phyloP scores from a whole-genome alignment of 2,329 filamentous ascomycete genomes.

The Plenodomus tracheiphilus region DNA sequence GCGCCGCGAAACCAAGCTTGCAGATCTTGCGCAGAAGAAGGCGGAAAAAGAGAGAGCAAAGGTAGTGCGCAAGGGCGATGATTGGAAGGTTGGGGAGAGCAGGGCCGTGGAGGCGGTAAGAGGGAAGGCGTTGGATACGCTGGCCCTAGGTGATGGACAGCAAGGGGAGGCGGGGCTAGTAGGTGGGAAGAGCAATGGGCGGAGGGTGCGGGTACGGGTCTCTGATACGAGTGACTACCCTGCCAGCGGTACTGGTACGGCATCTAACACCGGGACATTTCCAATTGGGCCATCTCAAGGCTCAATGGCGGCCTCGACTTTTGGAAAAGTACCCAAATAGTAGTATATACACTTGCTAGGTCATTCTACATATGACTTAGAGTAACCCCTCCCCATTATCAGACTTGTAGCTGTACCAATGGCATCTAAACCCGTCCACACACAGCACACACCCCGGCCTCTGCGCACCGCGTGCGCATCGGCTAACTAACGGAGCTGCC shows the following conservation, averaged over 20 bases:
- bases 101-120: constrained; percentile 48
- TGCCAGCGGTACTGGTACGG: constrained; percentile 1
- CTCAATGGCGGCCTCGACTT: constrained; percentile 1
- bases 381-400: no score
- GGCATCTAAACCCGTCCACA: no score
- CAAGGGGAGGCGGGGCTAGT: constrained; percentile 2
- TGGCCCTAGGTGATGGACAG: background rate
- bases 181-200: constrained; percentile 21
- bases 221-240: constrained; percentile 7
- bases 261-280: background rate
- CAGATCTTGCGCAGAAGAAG: constrained; percentile 33
- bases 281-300: constrained; percentile 4
- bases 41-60: constrained; percentile 41
- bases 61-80: constrained; percentile 45
- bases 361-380: no score
- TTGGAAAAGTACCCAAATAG: constrained; percentile 10
- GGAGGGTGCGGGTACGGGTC: constrained; percentile 36
- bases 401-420: background rate
- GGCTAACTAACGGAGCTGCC: constrained; percentile 15
- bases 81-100: constrained; percentile 49
- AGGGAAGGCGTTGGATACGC: constrained; percentile 30
- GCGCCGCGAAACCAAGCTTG: constrained; percentile 38
- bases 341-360: background rate
- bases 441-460: background rate
- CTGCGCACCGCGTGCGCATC: background rate